Conservation (phyloP, 192 early-diverging fungal species). For the Thamnidium elegans region DNA sequence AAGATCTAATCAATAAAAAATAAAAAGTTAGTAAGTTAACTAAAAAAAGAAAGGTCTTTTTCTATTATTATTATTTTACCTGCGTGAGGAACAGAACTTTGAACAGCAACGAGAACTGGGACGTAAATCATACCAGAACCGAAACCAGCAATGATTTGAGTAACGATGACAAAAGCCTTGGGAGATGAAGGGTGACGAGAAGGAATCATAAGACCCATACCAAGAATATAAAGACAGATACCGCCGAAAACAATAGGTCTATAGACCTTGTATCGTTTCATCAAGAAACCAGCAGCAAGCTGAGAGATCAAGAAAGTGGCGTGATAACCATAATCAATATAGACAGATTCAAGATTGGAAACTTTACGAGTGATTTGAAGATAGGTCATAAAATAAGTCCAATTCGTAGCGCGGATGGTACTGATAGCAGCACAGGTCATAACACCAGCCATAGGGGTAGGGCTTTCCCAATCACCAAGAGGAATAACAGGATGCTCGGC, state of each 20-base stretch:
- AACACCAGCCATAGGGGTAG: constrained; percentile 16
- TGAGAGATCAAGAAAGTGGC: constrained; percentile 17
- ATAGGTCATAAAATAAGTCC: constrained; percentile 19
- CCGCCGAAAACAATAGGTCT: constrained; percentile 18
- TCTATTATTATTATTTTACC: neutral
- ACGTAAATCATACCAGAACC: constrained; percentile 22
- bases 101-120: constrained; percentile 11
- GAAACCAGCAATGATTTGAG: constrained; percentile 22
- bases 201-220: constrained; percentile 26
- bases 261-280: constrained; percentile 15
- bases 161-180: constrained; percentile 10
- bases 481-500: constrained; percentile 9
- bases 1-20: constrained; percentile 4
- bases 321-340: constrained; percentile 7
- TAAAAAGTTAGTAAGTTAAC: neutral
- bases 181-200: constrained; percentile 12
- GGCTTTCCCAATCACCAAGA: constrained; percentile 8
- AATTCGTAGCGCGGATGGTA: constrained; percentile 16
- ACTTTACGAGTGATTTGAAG: constrained; percentile 15
- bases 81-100: constrained; percentile 18
- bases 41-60: neutral
- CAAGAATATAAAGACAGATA: constrained; percentile 11
- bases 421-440: constrained; percentile 10
- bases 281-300: constrained; percentile 8
- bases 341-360: constrained; percentile 7